These are phyloP conservation scores for Rutstroemia sp. DNA, from an alignment of 2,329 filamentous ascomycete genomes.

Conservation along the genomic window DNA sequence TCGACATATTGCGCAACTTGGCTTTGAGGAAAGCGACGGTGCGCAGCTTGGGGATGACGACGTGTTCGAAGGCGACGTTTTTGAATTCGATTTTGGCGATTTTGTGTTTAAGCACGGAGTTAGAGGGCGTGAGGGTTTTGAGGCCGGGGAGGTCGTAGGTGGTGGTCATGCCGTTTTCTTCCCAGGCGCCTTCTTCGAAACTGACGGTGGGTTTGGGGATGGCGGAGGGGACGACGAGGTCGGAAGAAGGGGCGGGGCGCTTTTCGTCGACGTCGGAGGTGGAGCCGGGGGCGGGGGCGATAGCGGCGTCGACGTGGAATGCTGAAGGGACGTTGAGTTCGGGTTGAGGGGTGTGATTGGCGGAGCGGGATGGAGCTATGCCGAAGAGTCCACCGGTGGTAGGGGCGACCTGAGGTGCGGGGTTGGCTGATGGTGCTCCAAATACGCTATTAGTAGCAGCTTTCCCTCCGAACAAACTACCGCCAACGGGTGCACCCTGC, in stretches of 20 bases:
- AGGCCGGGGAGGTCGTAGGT: slow-evolving; percentile 53
- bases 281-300: not conserved
- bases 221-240: not conserved
- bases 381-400: not conserved
- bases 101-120: slow-evolving; percentile 48
- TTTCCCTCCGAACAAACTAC: not conserved
- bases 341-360: not conserved
- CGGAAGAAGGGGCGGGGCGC: not conserved
- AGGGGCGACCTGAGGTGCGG: not conserved
- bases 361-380: not conserved
- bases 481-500: not conserved
- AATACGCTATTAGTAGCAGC: not conserved
- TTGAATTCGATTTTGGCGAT: slow-evolving; percentile 47
- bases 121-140: slow-evolving; percentile 48
- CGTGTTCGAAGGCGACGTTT: slow-evolving; percentile 46
- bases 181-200: slow-evolving; percentile 47
- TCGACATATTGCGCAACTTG: slow-evolving; percentile 46
- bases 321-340: too few relatives aligned
- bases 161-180: slow-evolving; percentile 50
- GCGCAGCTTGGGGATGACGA: slow-evolving; percentile 53
- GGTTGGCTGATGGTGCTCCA: not conserved
- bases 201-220: slow-evolving; percentile 26
- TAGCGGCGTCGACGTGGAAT: not conserved
- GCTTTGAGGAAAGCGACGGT: slow-evolving; percentile 53
- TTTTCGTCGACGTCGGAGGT: not conserved